Evolutionary conservation across 306 rosid species (phyloP).

Genomic region (Quercus aquifolioides): DNA sequence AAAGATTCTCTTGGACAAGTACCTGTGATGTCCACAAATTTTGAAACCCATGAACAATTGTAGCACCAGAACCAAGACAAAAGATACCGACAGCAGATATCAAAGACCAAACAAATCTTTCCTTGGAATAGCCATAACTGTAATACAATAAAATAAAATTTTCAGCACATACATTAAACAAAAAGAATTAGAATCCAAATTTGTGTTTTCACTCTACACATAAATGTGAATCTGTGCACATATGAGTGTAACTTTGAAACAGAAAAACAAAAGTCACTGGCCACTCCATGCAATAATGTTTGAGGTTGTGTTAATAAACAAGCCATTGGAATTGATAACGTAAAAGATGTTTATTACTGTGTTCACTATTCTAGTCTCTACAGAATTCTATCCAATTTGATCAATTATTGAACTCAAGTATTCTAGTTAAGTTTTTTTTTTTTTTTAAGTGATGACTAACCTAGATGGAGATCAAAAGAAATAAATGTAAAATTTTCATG

Average conservation of each 20-base stretch:
- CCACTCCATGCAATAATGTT: background rate
- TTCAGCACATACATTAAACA: background rate
- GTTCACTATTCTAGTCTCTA: background rate
- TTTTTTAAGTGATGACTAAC: no score
- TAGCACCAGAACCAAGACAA: slow-evolving; percentile 98
- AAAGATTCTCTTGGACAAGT: slow-evolving; percentile 18
- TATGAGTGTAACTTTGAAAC: background rate
- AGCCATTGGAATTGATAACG: background rate
- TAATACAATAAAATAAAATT: slow-evolving; percentile 22
- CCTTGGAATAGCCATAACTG: slow-evolving; percentile 99
- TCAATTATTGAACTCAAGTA: background rate
- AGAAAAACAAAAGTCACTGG: slow-evolving; percentile 7
- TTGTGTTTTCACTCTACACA: background rate
- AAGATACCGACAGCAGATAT: slow-evolving; percentile 97
- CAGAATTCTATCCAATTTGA: background rate
- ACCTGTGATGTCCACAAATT: slow-evolving; percentile 95
- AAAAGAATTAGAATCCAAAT: background rate
- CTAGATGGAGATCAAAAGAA: background rate
- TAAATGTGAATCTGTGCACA: background rate
- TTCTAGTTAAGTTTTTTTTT: background rate
- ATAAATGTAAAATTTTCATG: background rate
- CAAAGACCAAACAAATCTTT: slow-evolving; percentile 99
- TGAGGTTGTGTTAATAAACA: background rate
- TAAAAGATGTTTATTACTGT: background rate
- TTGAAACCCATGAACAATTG: slow-evolving; percentile 90